A percentile compares a stretch with the other conserved stretches of the same genome.
Conservation (phyloP, 2,329 filamentous ascomycete genomes). For the Periconia digitata region DNA sequence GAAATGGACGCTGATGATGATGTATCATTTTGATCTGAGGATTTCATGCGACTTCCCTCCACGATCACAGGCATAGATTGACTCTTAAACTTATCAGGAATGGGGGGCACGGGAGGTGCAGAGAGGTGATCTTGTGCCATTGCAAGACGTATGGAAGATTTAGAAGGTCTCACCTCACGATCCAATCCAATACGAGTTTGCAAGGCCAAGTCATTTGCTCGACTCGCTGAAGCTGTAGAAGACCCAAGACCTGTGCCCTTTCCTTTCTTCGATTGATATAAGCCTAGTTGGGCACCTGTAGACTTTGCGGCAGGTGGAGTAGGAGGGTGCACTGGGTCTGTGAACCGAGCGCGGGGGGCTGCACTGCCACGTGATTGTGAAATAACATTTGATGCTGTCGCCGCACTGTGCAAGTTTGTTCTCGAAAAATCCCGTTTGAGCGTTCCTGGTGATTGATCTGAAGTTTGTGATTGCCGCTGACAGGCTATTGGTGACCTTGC, state of each 20-base stretch:
- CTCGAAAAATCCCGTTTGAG: constrained; percentile 15
- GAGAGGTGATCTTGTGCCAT: not conserved
- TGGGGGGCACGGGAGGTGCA: constrained; percentile 26
- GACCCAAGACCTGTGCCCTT: constrained; percentile 22
- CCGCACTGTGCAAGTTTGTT: constrained; percentile 8
- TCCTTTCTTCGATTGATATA: constrained; percentile 18
- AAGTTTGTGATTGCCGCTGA: constrained; percentile 21
- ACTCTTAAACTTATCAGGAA: constrained; percentile 23
- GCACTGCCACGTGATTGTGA: constrained; percentile 3
- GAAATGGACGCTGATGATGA: not conserved
- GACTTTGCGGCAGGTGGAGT: constrained; percentile 10
- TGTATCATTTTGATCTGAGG: not conserved
- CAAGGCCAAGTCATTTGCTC: constrained; percentile 23
- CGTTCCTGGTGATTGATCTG: constrained; percentile 23
- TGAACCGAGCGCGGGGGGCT: constrained; percentile 15
- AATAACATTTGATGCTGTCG: not conserved
- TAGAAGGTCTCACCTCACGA: constrained; percentile 38
- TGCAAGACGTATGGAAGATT: constrained; percentile 31
- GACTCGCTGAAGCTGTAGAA: constrained; percentile 21
- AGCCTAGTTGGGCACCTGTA: constrained; percentile 3
- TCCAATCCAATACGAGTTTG: constrained; percentile 19
- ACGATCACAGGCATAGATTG: constrained; percentile 17
- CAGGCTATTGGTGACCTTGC: constrained; percentile 16
- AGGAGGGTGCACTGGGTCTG: constrained; percentile 18
- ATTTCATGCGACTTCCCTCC: not conserved